Base-by-base conservation (phyloP, 257 asterid genomes). In the Pogostemon cablin region DNA sequence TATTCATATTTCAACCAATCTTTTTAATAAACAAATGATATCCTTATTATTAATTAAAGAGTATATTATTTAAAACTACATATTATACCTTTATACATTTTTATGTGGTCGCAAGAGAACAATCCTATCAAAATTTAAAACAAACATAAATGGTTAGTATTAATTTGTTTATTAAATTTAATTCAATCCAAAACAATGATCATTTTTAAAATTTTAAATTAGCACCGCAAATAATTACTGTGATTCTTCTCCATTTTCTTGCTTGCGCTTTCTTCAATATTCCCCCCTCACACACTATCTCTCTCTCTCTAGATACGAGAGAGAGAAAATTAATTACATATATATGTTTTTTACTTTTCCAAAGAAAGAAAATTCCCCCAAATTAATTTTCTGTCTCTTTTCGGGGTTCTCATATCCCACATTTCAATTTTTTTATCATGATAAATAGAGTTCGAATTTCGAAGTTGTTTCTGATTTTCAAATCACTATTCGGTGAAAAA, bases 191-290 rank as follows among this genome's bases (percentile, higher is more conserved):
- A 25, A 25, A 43, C 48, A 43, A 10, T 43, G 48, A 43, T 43
- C 34, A 43, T 44, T 12, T 66, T 70, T 61, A 53, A 66, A 7
- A 43, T 48, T 20, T 1, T 53, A 41, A 62, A 4, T 2, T 34
- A 64, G 41, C 70, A 77, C 71, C 75, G 82, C 10, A 72, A 3
- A 56, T 48, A 80, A 80, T 82, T 74, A 58, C 69, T 3, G 72
- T 61, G 46, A 37, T 6, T 25, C 59, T 8, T 43, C 9, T 56
- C 58, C 61, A 61, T 38, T 17, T 62, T 35, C 37, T 71, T 69
- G 73, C 69, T 35, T 62, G 38, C 17, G 48, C 49, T 47, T 39
- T 53, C 59, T 7, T 38, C 54, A 37, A n/a, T 46, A 46, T 67
- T 37, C 35, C 15, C 25, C 42, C 3, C 37, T 57, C 80, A 64